Base-by-base conservation (phyloP, 1,139 yeast species). In the Kodamaea sp. region DNA sequence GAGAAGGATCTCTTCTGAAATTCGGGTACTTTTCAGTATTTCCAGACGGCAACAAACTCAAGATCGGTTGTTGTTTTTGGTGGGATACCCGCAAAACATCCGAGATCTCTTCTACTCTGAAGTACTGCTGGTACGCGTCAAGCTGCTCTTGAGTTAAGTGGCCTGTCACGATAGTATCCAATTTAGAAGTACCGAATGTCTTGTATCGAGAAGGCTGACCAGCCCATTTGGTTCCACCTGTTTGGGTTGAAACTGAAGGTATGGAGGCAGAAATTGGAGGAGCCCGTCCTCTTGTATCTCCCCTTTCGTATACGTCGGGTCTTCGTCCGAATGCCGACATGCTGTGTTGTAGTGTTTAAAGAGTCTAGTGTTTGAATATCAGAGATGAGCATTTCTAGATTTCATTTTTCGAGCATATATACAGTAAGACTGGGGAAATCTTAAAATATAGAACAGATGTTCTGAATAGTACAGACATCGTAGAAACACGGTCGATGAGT, bases 71-170 rank as follows among this genome's bases (percentile, higher is more conserved):
- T 15, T 70, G 67, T 16, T 74, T 66, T 25, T 84, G 67, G 43
- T 76, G 76, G n/a, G 79, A 67, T 1, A 78, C 66, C 29, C 73
- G 53, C 26, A 70, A 47, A 8, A 61, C 36, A 24, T 63, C 56
- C 1, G 73, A 66, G 34, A 90, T 80, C 55, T 92, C 97, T 46
- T 87, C 90, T 24, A 90, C 79, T 37, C 97, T 66, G 47, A 81
- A 77, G 43, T 77, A 69, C 31, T 80, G 73, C 38, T 86, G 92
- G 57, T 86, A 85, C 0, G 95, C 87, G 38, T 83, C 89, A 19
- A 83, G 64, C 55, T 92, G 97, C 55, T 92, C 98, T 29, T 79
- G 81, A 0, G 97, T 89, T 39, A 88, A 59, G 24, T 79, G 74
- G 15, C 70, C 78, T 15, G 63, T 61, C 35, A 61, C 65, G 47